Base-by-base conservation (phyloP, 352 stramenopile genomes). In the Phytopythium cucurbitacearum region DNA sequence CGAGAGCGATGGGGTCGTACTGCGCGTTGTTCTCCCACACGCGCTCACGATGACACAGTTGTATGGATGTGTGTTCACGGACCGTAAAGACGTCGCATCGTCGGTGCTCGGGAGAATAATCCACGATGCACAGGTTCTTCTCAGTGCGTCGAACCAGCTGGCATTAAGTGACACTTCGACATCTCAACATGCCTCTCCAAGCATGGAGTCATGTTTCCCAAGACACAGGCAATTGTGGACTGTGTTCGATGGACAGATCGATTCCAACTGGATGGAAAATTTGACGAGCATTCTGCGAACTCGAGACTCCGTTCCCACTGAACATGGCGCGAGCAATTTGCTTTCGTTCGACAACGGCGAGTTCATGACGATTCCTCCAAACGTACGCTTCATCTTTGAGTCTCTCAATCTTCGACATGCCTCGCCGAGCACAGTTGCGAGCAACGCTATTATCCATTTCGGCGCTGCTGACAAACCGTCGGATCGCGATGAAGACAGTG, bases 351-450 rank as follows among this genome's bases (percentile, higher is more conserved):
- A 69, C 12, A 67, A 79, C 36, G 68, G 73, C 4, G 71, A 73
- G 42, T 76, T 80, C 51, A 83, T 87, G 72, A 85, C 71, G 0
- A 39, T 85, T 1, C 76, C 80, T 1, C 74, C 79, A 3, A 87
- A 89, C 21, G 28, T 92, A 11, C 77, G 69, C 0, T 71, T 92
- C 28, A 1, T 85, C 0, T 89, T 90, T 34, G 82, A 92, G 51
- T 67, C 74, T 0, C 43, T 80, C 8, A 57, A 62, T 3, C 52
- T 87, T 16, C 38, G 51, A 0, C 34, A 77, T 38, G 73, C 64
- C 0, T 76, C 71, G 3, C 73, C 76, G 0, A 54, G 21, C 7
- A 54, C 80, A 21, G 39, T 83, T 5, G 41, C 65, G 4, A 45
- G 56, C 32, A 75, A 60, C 40, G 39, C 57, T 0, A 60, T 86